Conservation (phyloP, 2,329 filamentous ascomycete genomes). For the Ophiostoma ulmi region DNA sequence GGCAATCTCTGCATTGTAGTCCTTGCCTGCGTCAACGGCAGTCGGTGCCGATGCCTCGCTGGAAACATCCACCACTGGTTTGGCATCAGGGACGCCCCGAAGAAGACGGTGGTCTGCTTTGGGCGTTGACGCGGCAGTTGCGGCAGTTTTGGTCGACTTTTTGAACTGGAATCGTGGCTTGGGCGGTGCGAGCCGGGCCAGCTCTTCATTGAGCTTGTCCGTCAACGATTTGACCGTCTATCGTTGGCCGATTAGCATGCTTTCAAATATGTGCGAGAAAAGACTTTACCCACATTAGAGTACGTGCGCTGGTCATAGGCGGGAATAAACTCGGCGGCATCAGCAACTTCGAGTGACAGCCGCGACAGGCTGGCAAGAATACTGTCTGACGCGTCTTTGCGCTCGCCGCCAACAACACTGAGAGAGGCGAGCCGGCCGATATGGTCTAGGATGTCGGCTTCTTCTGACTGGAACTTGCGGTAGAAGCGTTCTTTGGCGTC, state of each 20-base stretch:
- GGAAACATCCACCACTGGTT: neutral
- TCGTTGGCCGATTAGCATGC: neutral
- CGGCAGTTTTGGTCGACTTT: constrained; percentile 29
- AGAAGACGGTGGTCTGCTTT: constrained; percentile 43
- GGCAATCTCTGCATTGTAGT: constrained; percentile 57
- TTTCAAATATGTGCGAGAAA: neutral
- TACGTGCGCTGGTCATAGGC: constrained; percentile 88
- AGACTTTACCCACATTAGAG: constrained; percentile 54
- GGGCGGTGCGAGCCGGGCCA: constrained; percentile 58
- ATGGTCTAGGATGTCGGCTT: constrained; percentile 68
- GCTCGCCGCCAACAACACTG: constrained; percentile 63
- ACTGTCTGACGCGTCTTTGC: constrained; percentile 73
- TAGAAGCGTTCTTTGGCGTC: constrained; percentile 75
- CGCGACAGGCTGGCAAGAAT: constrained; percentile 73
- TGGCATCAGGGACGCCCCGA: constrained; percentile 21
- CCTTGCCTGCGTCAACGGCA: constrained; percentile 32
- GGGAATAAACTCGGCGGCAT: constrained; percentile 75
- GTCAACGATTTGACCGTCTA: constrained; percentile 75
- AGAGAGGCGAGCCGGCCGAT: constrained; percentile 63
- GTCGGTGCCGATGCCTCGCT: neutral
- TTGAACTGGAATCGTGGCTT: constrained; percentile 82
- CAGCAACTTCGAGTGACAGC: constrained; percentile 77
- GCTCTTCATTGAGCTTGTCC: constrained; percentile 68
- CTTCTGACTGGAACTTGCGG: constrained; percentile 72
- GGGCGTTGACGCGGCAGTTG: constrained; percentile 31